Base-by-base conservation (phyloP, 2,329 filamentous ascomycete species). In the Diaporthe eres region DNA sequence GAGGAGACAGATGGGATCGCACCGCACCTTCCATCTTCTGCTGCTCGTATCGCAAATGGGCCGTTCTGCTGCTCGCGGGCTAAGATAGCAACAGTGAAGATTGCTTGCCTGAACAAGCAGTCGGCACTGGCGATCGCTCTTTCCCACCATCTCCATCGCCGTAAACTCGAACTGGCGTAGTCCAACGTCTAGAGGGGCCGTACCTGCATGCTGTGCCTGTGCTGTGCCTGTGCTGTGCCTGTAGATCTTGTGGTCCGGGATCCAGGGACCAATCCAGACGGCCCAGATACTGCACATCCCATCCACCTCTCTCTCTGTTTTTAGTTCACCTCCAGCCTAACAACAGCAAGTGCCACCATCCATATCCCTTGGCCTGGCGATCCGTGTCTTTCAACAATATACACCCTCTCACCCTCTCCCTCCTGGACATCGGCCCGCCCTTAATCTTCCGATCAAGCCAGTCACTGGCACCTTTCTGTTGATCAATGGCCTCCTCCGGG, bases 161-260 rank as follows among this genome's bases (percentile, higher is more conserved):
- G 31, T 68, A 68, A 28, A 42, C 65, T 53, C 47, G 22, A 53
- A 68, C 34, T 4, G 65, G 65, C n/a, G 39, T 68, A 67, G 63
- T 51, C 19, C 28, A 67, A n/a, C 28, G 28, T 25, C 37, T 31
- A 49, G 19, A 44, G 22, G 60, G 78, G 79, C 78, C 72, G 75
- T 75, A 78, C 75, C 73, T 47, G 71, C 74, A 63, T 74, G 51
- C 68, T 42, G 51, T 55, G 49, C 34, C 47, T 57, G 51, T 47
- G 47, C 53, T 31, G 68, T 57, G 6, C 34, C 34, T 34, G 34
- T 34, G 34, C 34, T 34, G 34, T 34, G 8, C 17, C 17, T 71
- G 67, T 31, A 57, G 39, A 58, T 71, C 67, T 5, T 5, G 12
- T 57, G 37, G 51, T 37, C 63, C 63, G 31, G 63, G 63, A 39